A percentile compares a stretch with the other conserved stretches of the same genome.
Conservation (phyloP, 257 asterid species). For the Primulina tabacum region DNA sequence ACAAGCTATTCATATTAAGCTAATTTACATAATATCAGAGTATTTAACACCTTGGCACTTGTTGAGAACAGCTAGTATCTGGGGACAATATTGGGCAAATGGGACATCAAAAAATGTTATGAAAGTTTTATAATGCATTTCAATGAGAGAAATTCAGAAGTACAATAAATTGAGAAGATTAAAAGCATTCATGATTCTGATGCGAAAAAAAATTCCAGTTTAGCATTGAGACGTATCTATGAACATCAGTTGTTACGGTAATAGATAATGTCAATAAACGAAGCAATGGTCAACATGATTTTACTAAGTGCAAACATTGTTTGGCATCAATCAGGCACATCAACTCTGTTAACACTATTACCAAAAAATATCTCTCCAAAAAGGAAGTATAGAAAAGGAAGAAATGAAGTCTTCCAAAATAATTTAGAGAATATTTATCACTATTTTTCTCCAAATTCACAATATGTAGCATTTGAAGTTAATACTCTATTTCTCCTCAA, state of each 20-base stretch:
- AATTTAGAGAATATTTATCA: no score
- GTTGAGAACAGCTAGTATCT: background rate
- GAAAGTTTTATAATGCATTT: background rate
- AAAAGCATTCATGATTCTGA: background rate
- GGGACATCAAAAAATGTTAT: background rate
- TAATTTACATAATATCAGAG: background rate
- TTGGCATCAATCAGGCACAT: background rate
- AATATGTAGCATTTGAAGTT: background rate
- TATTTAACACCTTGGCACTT: background rate
- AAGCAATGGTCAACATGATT: background rate
- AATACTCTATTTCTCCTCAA: constrained; percentile 1
- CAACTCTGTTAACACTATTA: background rate
- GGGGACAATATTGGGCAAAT: background rate
- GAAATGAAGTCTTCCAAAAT: background rate
- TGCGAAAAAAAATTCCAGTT: background rate
- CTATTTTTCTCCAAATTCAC: background rate
- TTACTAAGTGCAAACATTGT: background rate
- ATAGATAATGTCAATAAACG: background rate
- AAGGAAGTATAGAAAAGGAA: background rate
- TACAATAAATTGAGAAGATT: background rate
- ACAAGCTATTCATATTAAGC: background rate
- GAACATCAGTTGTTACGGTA: background rate
- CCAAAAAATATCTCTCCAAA: background rate
- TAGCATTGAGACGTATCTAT: background rate
- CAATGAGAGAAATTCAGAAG: background rate